A percentile compares a stretch with the other conserved stretches of the same genome.
These are phyloP conservation scores for Fragaria iinumae DNA, from an alignment of 306 rosid genomes.

Conservation along the genomic window DNA sequence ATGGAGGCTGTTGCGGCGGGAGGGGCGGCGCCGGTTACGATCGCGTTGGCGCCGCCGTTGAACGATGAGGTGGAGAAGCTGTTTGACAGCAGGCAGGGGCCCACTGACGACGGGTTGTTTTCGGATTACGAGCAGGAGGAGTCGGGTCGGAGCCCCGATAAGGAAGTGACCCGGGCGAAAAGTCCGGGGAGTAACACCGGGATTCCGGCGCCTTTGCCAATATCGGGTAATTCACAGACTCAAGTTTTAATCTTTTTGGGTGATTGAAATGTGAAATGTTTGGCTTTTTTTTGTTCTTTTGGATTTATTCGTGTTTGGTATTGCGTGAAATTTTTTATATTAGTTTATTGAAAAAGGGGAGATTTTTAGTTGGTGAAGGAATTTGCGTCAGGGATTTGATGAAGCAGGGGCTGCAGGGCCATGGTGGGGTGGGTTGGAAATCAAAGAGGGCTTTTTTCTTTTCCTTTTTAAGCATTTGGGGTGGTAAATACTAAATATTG, in stretches of 20 bases:
- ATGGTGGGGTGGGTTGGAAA: neutral
- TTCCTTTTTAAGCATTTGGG: neutral
- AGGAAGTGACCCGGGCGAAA: conserved; percentile 36
- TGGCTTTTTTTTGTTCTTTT: neutral
- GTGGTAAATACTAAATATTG: neutral
- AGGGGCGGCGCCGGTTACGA: conserved; percentile 9
- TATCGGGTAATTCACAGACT: conserved; percentile 50
- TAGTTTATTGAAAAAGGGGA: neutral
- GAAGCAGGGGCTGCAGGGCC: neutral
- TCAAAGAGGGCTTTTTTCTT: neutral
- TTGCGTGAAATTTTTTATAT: no score
- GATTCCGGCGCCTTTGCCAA: conserved; percentile 58
- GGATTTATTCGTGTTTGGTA: neutral
- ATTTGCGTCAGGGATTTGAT: neutral
- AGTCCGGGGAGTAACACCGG: conserved; percentile 15
- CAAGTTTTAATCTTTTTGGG: neutral
- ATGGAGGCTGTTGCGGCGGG: conserved; percentile 56
- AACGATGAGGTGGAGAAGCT: conserved; percentile 39
- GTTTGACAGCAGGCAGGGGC: conserved; percentile 61
- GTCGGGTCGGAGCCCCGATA: conserved; percentile 43
- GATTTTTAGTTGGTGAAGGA: neutral
- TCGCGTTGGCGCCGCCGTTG: conserved; percentile 18
- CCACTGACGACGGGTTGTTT: conserved; percentile 67
- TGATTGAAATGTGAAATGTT: neutral
- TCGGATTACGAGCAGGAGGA: conserved; percentile 79